Conservation (phyloP, 2,329 filamentous ascomycete genomes). For the Colletotrichum magnum region DNA sequence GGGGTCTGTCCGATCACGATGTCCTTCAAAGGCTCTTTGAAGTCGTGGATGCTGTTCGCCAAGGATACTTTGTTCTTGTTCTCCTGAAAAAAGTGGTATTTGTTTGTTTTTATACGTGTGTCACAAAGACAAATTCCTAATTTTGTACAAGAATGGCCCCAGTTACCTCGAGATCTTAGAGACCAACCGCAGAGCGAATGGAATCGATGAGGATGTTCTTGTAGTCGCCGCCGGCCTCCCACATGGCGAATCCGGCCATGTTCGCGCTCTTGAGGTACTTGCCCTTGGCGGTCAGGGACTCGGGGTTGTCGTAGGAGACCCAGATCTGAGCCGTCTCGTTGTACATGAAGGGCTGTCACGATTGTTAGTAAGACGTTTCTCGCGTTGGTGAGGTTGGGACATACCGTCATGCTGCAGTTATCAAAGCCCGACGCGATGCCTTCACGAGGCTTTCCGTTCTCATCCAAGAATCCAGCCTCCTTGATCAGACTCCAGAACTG, state of each 20-base stretch:
- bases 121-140: conserved; percentile 11
- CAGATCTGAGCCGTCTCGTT: conserved; percentile 32
- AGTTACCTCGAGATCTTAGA: neutral
- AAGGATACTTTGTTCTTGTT: too few species aligned
- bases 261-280: conserved; percentile 21
- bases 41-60: too few species aligned
- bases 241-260: conserved; percentile 35
- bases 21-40: too few species aligned
- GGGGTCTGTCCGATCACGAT: too few species aligned
- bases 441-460: conserved; percentile 25
- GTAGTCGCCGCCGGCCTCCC: conserved; percentile 35
- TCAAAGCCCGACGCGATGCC: conserved; percentile 29
- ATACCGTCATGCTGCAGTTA: conserved; percentile 37
- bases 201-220: conserved; percentile 34
- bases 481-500: conserved; percentile 32
- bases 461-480: conserved; percentile 35
- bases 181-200: conserved; percentile 30
- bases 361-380: conserved; percentile 1
- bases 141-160: neutral
- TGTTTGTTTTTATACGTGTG: neutral
- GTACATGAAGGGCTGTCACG: conserved; percentile 22
- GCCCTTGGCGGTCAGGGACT: conserved; percentile 34
- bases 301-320: conserved; percentile 36
- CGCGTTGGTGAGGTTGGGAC: neutral
- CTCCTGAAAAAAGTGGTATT: conserved; percentile 16